Conservation (phyloP, 108 stramenopile genomes). For the Seminavis robusta region DNA sequence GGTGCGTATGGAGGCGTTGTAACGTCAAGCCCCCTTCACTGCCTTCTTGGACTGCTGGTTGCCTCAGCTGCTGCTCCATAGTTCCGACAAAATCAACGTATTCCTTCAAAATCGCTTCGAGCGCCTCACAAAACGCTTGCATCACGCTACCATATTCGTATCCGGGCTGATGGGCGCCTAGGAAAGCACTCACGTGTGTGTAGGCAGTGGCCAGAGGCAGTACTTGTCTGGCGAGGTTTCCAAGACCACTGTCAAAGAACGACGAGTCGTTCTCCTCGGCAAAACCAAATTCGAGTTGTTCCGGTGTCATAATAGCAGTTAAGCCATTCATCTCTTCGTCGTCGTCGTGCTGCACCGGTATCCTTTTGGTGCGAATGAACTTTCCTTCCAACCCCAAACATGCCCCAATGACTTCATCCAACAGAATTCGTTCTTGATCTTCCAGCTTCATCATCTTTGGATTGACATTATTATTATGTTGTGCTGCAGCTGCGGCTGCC, state of each 20-base stretch:
- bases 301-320: neutral
- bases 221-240: conserved; percentile 50
- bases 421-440: conserved; percentile 53
- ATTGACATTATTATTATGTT: neutral
- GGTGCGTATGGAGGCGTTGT: conserved; percentile 67
- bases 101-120: conserved; percentile 69
- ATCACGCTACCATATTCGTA: conserved; percentile 86
- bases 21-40: conserved; percentile 46
- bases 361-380: conserved; percentile 38
- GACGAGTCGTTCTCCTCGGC: conserved; percentile 18
- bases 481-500: neutral
- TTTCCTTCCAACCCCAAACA: conserved; percentile 79
- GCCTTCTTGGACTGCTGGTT: conserved; percentile 1
- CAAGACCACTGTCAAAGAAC: conserved; percentile 49
- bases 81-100: conserved; percentile 72
- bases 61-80: conserved; percentile 53
- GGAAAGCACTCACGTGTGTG: conserved; percentile 63
- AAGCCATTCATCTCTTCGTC: conserved; percentile 11
- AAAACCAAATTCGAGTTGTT: conserved; percentile 22
- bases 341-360: conserved; percentile 6
- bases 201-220: conserved; percentile 73
- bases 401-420: conserved; percentile 77
- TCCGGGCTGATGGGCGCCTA: conserved; percentile 38
- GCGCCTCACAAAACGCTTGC: conserved; percentile 82
- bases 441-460: neutral